Evolutionary conservation across 192 early-diverging fungal genomes (phyloP), one percentile per base, ranked within the genome.

Genomic region (Lunasporangiospora selenospora): DNA sequence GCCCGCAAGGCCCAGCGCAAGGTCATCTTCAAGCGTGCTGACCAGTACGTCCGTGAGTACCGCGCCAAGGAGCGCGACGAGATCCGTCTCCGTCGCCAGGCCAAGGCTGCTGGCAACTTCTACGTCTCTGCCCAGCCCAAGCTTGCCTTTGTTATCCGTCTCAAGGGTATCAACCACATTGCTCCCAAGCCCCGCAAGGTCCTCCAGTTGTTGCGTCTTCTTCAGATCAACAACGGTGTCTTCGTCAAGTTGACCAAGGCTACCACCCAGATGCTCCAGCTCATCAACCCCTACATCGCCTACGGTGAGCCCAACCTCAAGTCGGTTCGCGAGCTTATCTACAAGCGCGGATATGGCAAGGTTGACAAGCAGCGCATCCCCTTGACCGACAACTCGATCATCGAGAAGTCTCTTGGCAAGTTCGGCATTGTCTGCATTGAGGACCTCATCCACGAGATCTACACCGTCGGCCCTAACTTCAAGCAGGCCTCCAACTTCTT

Each of bases 141-240:
- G 88, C 91, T 99, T 49, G 94, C 92, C 62, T 97, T 99, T 62
- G 96, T 99, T 58, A 82, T 99, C 83, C 94, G 97, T 84, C 94
- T 97, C 83, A 98, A 97, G 90, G 96, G 95, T 97, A 96, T 99
- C 90, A 98, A 96, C 91, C 93, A 98, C 87, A 90, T 99, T 67
- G 86, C 96, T 30, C 98, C 96, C 80, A 99, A 99, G 90, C 95
- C 98, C 75, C 89, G 95, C 79, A 99, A 99, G 93, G 93, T 98
- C 55, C 88, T 99, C 63, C 96, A 98, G 85, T 89, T 99, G 67
- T 83, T 99, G 76, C 96, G 96, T 90, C 87, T 99, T 73, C 89
- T 92, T 83, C 93, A 96, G 89, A 99, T 99, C 90, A 98, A 99
- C 95, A 91, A 92, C 84, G 95, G 90, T 73, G 92, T 94, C 79